phyloP scores from a whole-genome alignment of 345 rosid species.

The Rhizophora apiculata region DNA sequence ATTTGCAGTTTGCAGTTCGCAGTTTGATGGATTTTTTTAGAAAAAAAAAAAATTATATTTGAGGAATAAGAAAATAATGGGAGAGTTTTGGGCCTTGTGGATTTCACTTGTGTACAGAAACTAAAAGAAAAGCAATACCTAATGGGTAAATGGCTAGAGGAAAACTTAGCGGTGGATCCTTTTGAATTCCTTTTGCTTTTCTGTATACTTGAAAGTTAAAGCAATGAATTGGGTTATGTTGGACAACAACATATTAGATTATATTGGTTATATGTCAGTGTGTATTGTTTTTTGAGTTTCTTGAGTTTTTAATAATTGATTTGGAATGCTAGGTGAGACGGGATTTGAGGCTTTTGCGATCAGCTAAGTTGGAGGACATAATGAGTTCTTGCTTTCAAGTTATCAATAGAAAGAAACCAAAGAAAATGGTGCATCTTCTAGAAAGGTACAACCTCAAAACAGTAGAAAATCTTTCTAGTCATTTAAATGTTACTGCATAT shows the following conservation, averaged over 20 bases:
- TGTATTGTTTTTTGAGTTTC: neutral
- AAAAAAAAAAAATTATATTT: neutral
- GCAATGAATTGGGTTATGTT: no score
- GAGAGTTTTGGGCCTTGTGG: neutral
- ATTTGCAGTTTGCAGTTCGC: neutral
- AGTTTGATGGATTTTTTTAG: neutral
- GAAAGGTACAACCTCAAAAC: slow-evolving; percentile 50
- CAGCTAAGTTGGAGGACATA: slow-evolving; percentile 58
- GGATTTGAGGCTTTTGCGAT: slow-evolving; percentile 71
- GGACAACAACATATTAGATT: no score
- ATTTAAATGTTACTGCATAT: neutral
- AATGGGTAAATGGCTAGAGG: no score
- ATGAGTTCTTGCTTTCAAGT: slow-evolving; percentile 66
- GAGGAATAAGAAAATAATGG: neutral
- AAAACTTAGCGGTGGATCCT: no score
- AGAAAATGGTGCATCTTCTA: slow-evolving; percentile 65
- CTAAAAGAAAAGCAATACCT: neutral
- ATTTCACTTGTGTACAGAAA: neutral
- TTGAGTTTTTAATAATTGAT: neutral
- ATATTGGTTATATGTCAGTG: neutral
- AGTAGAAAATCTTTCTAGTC: neutral
- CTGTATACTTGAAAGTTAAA: neutral
- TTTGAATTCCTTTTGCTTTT: neutral
- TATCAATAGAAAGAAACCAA: slow-evolving; percentile 52
- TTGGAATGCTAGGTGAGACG: slow-evolving; percentile 64